These are phyloP conservation scores for Lupinus albus DNA, from an alignment of 306 rosid species.

Conservation along the genomic window DNA sequence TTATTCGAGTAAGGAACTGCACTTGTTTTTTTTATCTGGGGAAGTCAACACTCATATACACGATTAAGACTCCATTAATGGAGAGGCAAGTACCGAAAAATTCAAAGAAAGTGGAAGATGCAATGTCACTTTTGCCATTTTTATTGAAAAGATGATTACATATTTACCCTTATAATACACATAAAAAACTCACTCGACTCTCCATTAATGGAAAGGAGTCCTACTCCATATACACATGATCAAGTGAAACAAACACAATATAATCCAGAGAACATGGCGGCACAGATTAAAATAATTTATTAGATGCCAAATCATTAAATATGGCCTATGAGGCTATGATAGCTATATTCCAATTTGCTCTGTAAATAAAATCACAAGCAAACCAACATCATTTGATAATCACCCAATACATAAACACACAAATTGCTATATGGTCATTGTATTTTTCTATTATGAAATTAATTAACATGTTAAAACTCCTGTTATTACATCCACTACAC, in stretches of 20 bases:
- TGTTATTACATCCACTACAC: not conserved
- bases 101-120: no score
- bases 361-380: slow-evolving; percentile 68
- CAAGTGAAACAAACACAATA: not conserved
- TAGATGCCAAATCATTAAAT: slow-evolving; percentile 44
- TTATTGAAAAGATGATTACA: no score
- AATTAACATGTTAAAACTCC: slow-evolving; percentile 47
- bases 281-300: slow-evolving; percentile 48
- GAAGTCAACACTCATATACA: slow-evolving; percentile 37
- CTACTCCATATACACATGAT: slow-evolving; percentile 23
- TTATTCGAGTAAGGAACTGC: not conserved
- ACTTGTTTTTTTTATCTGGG: slow-evolving; percentile 15
- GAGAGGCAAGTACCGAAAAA: no score
- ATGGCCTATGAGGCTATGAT: slow-evolving; percentile 44
- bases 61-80: no score
- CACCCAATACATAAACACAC: slow-evolving; percentile 49
- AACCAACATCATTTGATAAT: slow-evolving; percentile 41
- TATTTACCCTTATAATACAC: no score
- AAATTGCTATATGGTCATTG: no score
- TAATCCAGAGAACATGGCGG: slow-evolving; percentile 11
- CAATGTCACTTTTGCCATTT: no score
- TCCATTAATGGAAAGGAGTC: no score
- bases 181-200: no score
- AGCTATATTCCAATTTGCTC: slow-evolving; percentile 51
- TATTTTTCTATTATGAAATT: slow-evolving; percentile 33